These are phyloP conservation scores for Saccharomycopsis hybrid DNA, from an alignment of 1,139 yeast species.

Conservation along the genomic window DNA sequence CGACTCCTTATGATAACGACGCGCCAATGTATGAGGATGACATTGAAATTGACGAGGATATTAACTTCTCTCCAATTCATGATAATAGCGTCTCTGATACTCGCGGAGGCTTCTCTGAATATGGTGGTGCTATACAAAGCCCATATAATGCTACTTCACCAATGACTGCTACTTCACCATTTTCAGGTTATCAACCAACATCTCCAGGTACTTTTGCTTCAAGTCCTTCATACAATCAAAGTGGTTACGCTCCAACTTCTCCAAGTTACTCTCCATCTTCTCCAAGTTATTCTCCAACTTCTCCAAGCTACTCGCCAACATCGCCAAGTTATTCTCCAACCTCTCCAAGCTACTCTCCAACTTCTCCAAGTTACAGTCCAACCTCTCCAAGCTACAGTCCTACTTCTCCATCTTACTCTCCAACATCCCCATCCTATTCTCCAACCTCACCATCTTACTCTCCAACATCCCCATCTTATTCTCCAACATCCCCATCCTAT, in stretches of 20 bases:
- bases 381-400: slow-evolving; percentile 72
- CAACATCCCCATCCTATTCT: slow-evolving; percentile 57
- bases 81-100: slow-evolving; percentile 80
- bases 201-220: slow-evolving; percentile 71
- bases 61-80: slow-evolving; percentile 90
- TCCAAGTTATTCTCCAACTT: slow-evolving; percentile 69
- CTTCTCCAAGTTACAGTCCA: slow-evolving; percentile 60
- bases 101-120: slow-evolving; percentile 89
- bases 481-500: slow-evolving; percentile 60
- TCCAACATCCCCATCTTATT: slow-evolving; percentile 57
- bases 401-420: slow-evolving; percentile 59
- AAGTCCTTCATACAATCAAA: slow-evolving; percentile 57
- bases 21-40: slow-evolving; percentile 39
- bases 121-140: slow-evolving; percentile 55
- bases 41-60: slow-evolving; percentile 72
- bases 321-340: slow-evolving; percentile 64
- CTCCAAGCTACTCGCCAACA: slow-evolving; percentile 63
- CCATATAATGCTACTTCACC: slow-evolving; percentile 69
- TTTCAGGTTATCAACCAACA: slow-evolving; percentile 62
- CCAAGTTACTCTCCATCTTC: slow-evolving; percentile 61
- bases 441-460: slow-evolving; percentile 60
- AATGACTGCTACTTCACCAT: slow-evolving; percentile 49
- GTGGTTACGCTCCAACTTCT: slow-evolving; percentile 58
- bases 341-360: slow-evolving; percentile 55
- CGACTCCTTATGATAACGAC: slow-evolving; percentile 82